phyloP scores from a whole-genome alignment of 306 rosid genomes.

The Quercus parvula region DNA sequence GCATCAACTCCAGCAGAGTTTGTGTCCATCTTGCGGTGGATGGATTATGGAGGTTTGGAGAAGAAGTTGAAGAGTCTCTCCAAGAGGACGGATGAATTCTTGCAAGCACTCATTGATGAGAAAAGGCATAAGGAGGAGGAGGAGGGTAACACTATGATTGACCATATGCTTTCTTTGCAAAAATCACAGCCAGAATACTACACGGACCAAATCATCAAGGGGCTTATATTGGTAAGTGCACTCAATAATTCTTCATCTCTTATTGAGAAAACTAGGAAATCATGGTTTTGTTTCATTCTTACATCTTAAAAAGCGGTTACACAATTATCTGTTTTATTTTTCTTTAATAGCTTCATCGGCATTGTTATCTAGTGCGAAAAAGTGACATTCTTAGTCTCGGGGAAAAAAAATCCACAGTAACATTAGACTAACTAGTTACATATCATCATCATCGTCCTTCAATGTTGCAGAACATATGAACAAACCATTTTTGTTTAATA shows the following conservation, averaged over 20 bases:
- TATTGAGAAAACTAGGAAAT: background rate
- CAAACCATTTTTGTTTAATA: background rate
- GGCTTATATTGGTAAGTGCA: conserved; percentile 15
- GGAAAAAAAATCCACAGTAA: no score
- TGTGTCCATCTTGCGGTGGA: conserved; percentile 36
- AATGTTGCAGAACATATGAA: no score
- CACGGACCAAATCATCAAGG: conserved; percentile 25
- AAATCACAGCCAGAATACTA: conserved; percentile 18
- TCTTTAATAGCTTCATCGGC: no score
- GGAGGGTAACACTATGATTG: background rate
- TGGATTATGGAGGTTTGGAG: conserved; percentile 17
- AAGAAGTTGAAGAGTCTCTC: conserved; percentile 21
- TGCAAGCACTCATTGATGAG: conserved; percentile 19
- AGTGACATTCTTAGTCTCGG: no score
- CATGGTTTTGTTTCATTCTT: no score
- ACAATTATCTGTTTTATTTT: no score
- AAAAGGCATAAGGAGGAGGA: background rate
- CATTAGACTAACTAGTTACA: no score
- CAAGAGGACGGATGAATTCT: conserved; percentile 23
- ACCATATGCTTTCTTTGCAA: conserved; percentile 22
- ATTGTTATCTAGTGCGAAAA: no score
- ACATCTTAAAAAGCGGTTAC: no score
- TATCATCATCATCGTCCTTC: no score
- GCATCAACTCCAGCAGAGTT: conserved; percentile 35
- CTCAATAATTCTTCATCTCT: no score